Percentiles rank a stretch among this genome's conserved stretches.
Conservation (phyloP, 2,329 filamentous ascomycete genomes). For the Epichloe festucae region DNA sequence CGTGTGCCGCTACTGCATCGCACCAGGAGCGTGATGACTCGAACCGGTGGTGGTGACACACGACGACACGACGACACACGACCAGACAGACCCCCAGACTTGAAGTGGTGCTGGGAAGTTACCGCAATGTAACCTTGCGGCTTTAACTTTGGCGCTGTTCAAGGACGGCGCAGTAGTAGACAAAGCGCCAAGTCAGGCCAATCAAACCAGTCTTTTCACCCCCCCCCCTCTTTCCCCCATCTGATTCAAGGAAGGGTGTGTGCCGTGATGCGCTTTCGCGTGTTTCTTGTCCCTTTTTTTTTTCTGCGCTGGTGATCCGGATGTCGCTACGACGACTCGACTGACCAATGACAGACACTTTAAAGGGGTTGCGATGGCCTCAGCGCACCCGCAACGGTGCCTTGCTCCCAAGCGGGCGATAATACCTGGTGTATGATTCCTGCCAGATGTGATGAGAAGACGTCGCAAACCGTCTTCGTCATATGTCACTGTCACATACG, state of each 20-base stretch:
- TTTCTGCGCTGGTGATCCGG: neutral
- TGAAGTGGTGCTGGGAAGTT: slow-evolving; percentile 5
- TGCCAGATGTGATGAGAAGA: neutral
- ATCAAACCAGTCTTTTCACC: neutral
- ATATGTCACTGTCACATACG: neutral
- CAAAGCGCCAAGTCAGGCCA: neutral
- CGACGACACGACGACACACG: neutral
- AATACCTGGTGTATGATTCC: neutral
- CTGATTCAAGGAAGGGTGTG: neutral
- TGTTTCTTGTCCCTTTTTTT: neutral
- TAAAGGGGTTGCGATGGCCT: neutral
- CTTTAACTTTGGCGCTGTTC: slow-evolving; percentile 3
- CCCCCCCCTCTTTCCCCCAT: neutral
- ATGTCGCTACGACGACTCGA: neutral
- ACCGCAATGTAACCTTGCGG: slow-evolving; percentile 7
- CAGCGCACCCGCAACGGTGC: neutral
- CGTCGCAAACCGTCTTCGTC: neutral
- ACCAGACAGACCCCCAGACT: neutral
- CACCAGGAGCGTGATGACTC: slow-evolving; percentile 1
- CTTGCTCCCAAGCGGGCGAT: neutral
- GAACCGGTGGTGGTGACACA: slow-evolving; percentile 3
- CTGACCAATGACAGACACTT: neutral
- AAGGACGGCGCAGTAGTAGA: slow-evolving; percentile 1
- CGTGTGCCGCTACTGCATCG: neutral
- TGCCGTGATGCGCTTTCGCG: neutral